phyloP scores from a whole-genome alignment of 2,329 filamentous ascomycete species.

The Penicillium frequentans region DNA sequence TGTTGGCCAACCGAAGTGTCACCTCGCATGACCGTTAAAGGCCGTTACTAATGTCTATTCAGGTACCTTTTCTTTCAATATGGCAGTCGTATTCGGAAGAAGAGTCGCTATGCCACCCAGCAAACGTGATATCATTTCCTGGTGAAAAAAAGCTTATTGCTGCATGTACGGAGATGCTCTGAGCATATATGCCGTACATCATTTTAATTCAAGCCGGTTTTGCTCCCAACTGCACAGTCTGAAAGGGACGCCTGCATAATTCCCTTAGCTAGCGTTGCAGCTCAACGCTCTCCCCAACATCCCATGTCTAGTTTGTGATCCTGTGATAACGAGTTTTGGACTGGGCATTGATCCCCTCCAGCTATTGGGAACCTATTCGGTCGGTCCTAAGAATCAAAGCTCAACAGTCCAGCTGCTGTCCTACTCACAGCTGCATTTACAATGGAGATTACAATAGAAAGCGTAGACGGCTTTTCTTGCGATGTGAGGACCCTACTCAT shows the following conservation, averaged over 20 bases:
- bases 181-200: slow-evolving; percentile 1
- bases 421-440: slow-evolving; percentile 11
- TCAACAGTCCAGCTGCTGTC: slow-evolving; percentile 12
- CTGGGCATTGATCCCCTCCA: neutral
- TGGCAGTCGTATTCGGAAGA: slow-evolving; percentile 42
- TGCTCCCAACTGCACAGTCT: neutral
- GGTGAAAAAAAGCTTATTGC: neutral
- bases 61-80: slow-evolving; percentile 48
- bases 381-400: neutral
- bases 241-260: slow-evolving; percentile 6
- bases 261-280: slow-evolving; percentile 3
- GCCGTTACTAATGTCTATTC: neutral
- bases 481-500: neutral
- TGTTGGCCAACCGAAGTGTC: neutral
- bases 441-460: slow-evolving; percentile 14
- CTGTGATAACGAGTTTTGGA: neutral
- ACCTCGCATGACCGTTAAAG: neutral
- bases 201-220: neutral
- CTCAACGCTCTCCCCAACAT: slow-evolving; percentile 1
- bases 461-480: neutral
- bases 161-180: neutral
- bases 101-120: slow-evolving; percentile 40
- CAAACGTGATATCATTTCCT: slow-evolving; percentile 19
- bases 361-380: neutral
- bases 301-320: neutral